Evolutionary conservation across 148 eudicot genomes (phyloP).

Genomic region (Chenopodium quinoa): DNA sequence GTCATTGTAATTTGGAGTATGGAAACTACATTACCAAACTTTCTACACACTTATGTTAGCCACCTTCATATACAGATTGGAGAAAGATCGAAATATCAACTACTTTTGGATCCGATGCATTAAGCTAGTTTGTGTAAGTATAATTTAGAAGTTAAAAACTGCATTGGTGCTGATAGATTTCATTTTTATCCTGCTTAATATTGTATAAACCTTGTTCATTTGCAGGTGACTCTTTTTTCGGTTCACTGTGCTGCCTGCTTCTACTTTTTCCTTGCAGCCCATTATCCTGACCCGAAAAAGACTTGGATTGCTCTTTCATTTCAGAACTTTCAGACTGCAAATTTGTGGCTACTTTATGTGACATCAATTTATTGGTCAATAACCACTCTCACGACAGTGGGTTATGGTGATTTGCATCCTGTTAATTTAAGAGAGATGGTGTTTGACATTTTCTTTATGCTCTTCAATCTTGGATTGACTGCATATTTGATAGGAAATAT

Average conservation of each 20-base stretch:
- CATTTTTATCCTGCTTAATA: not conserved
- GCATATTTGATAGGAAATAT: constrained; percentile 88
- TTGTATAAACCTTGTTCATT: constrained; percentile 3
- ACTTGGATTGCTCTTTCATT: constrained; percentile 63
- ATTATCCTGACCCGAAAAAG: constrained; percentile 36
- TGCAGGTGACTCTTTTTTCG: constrained; percentile 75
- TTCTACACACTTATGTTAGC: not conserved
- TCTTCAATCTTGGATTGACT: constrained; percentile 77
- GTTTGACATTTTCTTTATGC: constrained; percentile 65
- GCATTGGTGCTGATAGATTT: not conserved
- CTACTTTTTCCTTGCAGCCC: constrained; percentile 56
- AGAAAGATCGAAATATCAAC: constrained; percentile 66
- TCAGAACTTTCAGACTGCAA: constrained; percentile 27
- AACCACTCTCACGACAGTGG: constrained; percentile 70
- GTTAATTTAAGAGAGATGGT: constrained; percentile 66
- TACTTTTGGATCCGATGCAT: constrained; percentile 61
- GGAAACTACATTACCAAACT: not conserved
- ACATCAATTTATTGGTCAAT: constrained; percentile 84
- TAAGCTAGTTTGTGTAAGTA: constrained; percentile 76
- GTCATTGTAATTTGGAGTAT: not conserved
- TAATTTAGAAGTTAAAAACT: not conserved
- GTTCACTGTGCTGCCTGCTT: constrained; percentile 80
- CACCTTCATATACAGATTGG: constrained; percentile 47
- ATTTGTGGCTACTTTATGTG: constrained; percentile 49
- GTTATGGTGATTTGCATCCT: constrained; percentile 89